Base-by-base conservation (phyloP, 164 flowering plant species). In the Berberis thunbergii region DNA sequence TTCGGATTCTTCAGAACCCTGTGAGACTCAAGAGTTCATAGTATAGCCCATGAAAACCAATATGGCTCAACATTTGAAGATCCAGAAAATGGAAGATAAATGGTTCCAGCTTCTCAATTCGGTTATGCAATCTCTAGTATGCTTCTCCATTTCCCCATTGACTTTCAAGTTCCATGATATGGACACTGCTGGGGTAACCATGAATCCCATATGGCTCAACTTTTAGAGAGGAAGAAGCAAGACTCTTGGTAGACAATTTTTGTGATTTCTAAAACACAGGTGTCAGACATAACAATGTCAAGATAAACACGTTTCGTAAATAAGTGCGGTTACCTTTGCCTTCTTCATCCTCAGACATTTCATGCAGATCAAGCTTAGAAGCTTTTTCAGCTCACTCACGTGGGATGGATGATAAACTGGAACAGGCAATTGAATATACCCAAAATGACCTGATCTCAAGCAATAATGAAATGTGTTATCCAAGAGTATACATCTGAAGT, bases 361-460 rank as follows among this genome's bases (percentile, higher is more conserved):
- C 68, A 94, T 72, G 73, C 98, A 94, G 38, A 94, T 0, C 3
- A 81, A 62, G 76, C 83, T 81, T 53, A 94, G 57, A 79, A 94
- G 63, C 4, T 74, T 76, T 72, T 75, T 87, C 70, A 94, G 63
- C 62, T 87, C 98, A 62, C 69, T 70, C 26, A 94, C 64, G 68
- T 90, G 97, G 56, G 74, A 80, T 4, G 97, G 95, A 75, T 90
- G 95, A 69, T 80, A 94, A 60, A 94, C 73, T 6, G 96, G 92
- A 45, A 81, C 73, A 3, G 98, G 98, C 49, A 94, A 73, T 39
- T 94, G 79, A 60, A 94, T 86, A 61, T 79, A 90, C 49, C 98
- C 98, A 76, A 90, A 90, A 76, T 94, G 98, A 54, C 98, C 98
- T 94, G 88, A 75, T 78, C 43, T 57, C 11, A 49, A 67, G 68